These are phyloP conservation scores for Trichoderma sp. DNA, from an alignment of 2,329 filamentous ascomycete species.

Conservation along the genomic window DNA sequence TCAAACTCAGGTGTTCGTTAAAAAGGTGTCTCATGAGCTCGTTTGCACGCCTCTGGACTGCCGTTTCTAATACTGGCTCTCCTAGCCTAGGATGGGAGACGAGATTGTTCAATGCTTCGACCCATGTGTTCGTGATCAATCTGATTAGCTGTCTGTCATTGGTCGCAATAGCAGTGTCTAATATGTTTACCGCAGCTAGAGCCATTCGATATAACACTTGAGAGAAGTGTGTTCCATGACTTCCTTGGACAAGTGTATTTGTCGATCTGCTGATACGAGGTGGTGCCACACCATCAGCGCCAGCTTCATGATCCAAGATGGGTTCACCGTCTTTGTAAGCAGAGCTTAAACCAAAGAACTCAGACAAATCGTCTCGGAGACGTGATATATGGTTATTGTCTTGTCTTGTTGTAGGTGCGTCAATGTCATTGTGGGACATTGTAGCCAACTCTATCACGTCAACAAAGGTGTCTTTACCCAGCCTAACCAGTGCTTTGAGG, in stretches of 20 bases:
- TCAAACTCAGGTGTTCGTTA: neutral
- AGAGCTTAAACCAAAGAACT: neutral
- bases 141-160: neutral
- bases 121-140: neutral
- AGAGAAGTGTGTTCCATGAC: neutral
- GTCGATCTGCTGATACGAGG: neutral
- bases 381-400: neutral
- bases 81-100: neutral
- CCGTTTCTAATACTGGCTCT: neutral
- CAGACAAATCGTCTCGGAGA: neutral
- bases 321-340: neutral
- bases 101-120: neutral
- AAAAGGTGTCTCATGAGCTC: neutral
- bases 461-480: neutral
- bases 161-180: neutral
- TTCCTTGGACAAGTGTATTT: neutral
- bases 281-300: neutral
- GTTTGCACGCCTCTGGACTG: neutral
- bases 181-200: neutral
- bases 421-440: neutral
- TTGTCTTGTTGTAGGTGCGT: neutral
- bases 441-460: neutral
- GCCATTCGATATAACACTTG: neutral
- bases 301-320: neutral
- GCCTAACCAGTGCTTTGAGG: neutral